A percentile compares a stretch with the other conserved stretches of the same genome.
Conservation (phyloP, 352 stramenopile genomes). For the Blastocystis sp. region DNA sequence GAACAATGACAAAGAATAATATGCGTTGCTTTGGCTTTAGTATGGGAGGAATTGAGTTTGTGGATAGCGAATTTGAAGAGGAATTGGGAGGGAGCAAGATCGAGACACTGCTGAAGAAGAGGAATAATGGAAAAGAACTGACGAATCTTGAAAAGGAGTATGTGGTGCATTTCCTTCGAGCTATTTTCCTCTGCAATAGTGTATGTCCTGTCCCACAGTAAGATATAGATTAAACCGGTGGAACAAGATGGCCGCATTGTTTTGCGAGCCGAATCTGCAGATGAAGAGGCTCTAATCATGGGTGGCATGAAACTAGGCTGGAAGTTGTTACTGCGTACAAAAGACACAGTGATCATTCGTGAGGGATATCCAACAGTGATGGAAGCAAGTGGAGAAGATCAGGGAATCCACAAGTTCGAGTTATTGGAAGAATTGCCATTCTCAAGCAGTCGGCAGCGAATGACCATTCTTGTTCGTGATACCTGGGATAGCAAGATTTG, state of each 20-base stretch:
- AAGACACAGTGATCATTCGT: conserved; percentile 23
- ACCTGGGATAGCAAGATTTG: conserved; percentile 33
- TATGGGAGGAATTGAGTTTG: conserved; percentile 10
- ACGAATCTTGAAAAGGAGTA: conserved; percentile 15
- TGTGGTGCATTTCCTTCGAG: background rate
- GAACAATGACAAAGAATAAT: conserved; percentile 52
- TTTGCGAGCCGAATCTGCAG: conserved; percentile 25
- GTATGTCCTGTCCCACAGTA: background rate
- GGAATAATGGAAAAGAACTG: background rate
- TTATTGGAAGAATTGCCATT: conserved; percentile 24
- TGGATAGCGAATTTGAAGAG: background rate
- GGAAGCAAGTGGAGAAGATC: background rate
- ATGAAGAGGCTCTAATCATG: conserved; percentile 25
- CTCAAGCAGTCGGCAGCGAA: conserved; percentile 31
- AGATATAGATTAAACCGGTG: conserved; percentile 51
- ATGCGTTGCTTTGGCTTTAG: conserved; percentile 56
- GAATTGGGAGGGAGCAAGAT: background rate
- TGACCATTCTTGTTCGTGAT: conserved; percentile 44
- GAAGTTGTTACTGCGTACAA: conserved; percentile 28
- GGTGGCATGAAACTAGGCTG: conserved; percentile 26
- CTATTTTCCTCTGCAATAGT: conserved; percentile 45
- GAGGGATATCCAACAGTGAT: background rate
- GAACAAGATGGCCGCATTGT: conserved; percentile 34
- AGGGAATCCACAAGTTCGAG: conserved; percentile 44
- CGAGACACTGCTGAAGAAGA: background rate